A percentile compares a stretch with the other conserved stretches of the same genome.
phyloP scores from a whole-genome alignment of 306 rosid genomes.

The Coriaria nepalensis region DNA sequence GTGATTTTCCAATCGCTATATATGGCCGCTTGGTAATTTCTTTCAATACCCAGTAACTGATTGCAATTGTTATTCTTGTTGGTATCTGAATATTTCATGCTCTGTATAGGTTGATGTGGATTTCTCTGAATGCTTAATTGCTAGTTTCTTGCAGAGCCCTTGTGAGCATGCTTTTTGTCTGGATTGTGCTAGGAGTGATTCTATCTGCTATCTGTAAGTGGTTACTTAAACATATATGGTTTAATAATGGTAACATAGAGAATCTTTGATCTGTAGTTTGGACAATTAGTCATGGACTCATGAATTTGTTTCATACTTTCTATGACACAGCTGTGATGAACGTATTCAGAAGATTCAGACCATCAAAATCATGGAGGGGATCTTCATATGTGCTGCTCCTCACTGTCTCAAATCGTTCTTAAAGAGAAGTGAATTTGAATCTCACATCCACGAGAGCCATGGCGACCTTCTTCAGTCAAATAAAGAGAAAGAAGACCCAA shows the following conservation, averaged over 20 bases:
- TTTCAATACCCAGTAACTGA: not conserved
- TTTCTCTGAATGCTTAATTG: not conserved
- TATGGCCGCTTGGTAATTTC: constrained; percentile 76
- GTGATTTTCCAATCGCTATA: constrained; percentile 80
- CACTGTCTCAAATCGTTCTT: constrained; percentile 92
- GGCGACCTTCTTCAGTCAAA: constrained; percentile 61
- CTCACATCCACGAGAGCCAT: constrained; percentile 75
- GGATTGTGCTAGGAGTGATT: constrained; percentile 95
- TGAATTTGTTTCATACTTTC: constrained; percentile 11
- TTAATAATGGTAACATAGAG: no score
- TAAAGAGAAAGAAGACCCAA: constrained; percentile 70
- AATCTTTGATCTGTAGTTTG: constrained; percentile 1
- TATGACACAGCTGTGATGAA: constrained; percentile 69
- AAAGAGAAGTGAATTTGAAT: constrained; percentile 67
- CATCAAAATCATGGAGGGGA: constrained; percentile 96
- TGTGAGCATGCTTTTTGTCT: constrained; percentile 96
- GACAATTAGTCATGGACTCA: not conserved
- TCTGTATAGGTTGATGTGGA: not conserved
- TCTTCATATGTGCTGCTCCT: constrained; percentile 90
- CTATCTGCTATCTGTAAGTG: constrained; percentile 85
- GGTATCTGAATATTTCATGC: not conserved
- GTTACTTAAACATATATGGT: no score
- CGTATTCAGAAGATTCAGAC: constrained; percentile 98
- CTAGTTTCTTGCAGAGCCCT: constrained; percentile 66
- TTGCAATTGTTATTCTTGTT: not conserved